These are phyloP conservation scores for Emergomyces pasteurianus DNA, from an alignment of 2,329 filamentous ascomycete genomes.

Conservation along the genomic window DNA sequence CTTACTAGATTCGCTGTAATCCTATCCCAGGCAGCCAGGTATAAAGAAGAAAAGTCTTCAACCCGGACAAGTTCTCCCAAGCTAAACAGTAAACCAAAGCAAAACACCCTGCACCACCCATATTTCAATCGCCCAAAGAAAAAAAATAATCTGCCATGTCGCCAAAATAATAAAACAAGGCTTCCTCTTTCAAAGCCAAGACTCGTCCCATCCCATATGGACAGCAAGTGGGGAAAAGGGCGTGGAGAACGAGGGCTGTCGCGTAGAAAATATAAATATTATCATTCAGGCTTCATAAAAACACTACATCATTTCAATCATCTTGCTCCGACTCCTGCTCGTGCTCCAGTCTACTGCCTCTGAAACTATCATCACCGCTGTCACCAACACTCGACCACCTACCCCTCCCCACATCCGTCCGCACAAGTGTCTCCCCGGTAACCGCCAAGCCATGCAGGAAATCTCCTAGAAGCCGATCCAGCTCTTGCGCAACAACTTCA, in stretches of 20 bases:
- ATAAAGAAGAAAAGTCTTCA: too few relatives aligned
- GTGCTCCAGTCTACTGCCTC: not conserved
- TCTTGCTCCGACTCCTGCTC: not conserved
- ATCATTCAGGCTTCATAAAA: too few relatives aligned
- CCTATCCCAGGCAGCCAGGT: not conserved
- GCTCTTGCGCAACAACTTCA: constrained; percentile 24
- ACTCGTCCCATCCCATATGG: not conserved
- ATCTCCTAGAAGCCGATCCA: constrained; percentile 30
- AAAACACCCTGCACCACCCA: too few relatives aligned
- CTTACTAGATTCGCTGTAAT: not conserved
- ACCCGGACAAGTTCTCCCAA: too few relatives aligned
- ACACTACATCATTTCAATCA: not conserved
- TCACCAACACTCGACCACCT: not conserved
- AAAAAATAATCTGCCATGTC: too few relatives aligned
- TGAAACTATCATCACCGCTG: not conserved
- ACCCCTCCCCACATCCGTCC: constrained; percentile 7
- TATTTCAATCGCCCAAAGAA: too few relatives aligned
- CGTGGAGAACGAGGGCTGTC: too few relatives aligned
- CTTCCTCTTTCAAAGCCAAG: too few relatives aligned
- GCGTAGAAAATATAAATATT: too few relatives aligned
- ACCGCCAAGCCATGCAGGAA: constrained; percentile 28
- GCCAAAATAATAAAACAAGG: too few relatives aligned
- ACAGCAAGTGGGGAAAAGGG: too few relatives aligned
- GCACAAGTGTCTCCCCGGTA: constrained; percentile 22
- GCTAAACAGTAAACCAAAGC: too few relatives aligned